These are phyloP conservation scores for Barnettozyma siamensis DNA, from an alignment of 805 yeast genomes.

Conservation along the genomic window DNA sequence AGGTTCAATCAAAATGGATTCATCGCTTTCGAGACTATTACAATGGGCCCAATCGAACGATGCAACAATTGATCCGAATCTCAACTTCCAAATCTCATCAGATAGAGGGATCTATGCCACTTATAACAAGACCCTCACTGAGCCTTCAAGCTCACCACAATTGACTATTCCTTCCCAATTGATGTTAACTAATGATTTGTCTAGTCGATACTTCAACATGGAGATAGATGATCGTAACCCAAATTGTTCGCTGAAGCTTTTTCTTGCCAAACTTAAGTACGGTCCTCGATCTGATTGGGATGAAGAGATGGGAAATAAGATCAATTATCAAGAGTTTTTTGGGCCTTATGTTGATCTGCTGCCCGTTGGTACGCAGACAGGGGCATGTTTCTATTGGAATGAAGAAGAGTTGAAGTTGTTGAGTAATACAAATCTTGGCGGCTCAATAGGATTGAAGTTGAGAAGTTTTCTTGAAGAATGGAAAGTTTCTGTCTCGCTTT, in stretches of 20 bases:
- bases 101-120: slow-evolving; percentile 34
- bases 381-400: slow-evolving; percentile 60
- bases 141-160: slow-evolving; percentile 17
- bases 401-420: slow-evolving; percentile 44
- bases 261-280: slow-evolving; percentile 39
- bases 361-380: slow-evolving; percentile 38
- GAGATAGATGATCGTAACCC: slow-evolving; percentile 13
- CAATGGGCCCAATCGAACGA: slow-evolving; percentile 38
- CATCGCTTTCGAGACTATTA: slow-evolving; percentile 1
- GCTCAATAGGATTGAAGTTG: slow-evolving; percentile 45
- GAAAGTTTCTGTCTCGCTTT: slow-evolving; percentile 26
- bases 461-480: slow-evolving; percentile 56
- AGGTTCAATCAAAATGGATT: too few relatives aligned
- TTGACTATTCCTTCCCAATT: slow-evolving; percentile 26
- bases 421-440: slow-evolving; percentile 61
- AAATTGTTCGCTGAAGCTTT: slow-evolving; percentile 33
- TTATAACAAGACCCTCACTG: slow-evolving; percentile 17
- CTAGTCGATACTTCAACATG: slow-evolving; percentile 22
- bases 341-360: slow-evolving; percentile 44
- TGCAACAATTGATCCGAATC: slow-evolving; percentile 25
- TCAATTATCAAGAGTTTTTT: slow-evolving; percentile 27
- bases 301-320: slow-evolving; percentile 7
- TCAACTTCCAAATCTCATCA: slow-evolving; percentile 29
- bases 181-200: slow-evolving; percentile 25
- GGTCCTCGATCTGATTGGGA: slow-evolving; percentile 13